Conservation (phyloP, 345 rosid genomes). For the Euphorbia lathyris region DNA sequence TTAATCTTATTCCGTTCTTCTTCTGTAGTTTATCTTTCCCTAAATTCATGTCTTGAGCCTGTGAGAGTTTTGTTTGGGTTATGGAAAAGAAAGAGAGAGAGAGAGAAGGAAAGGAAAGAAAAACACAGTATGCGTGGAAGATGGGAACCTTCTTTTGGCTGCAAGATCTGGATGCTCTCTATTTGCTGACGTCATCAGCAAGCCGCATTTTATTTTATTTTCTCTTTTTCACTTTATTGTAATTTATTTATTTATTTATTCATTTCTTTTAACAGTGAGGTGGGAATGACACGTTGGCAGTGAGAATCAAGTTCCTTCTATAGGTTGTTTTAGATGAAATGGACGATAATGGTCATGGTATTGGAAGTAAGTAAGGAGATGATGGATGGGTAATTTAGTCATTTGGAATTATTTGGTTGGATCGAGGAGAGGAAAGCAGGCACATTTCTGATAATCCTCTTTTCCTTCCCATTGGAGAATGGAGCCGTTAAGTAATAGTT, state of each 20-base stretch:
- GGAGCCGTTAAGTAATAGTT: slow-evolving; percentile 21
- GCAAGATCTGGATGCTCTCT: slow-evolving; percentile 66
- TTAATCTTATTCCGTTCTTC: slow-evolving; percentile 23
- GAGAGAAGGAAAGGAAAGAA: not conserved
- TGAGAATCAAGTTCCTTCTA: slow-evolving; percentile 9
- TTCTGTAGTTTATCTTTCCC: slow-evolving; percentile 26
- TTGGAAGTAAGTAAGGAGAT: not conserved
- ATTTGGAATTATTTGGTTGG: slow-evolving; percentile 16
- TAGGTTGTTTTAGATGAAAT: not conserved
- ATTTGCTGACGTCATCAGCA: slow-evolving; percentile 40
- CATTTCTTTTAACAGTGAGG: not conserved
- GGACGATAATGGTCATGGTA: slow-evolving; percentile 22
- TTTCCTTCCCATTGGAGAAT: not conserved
- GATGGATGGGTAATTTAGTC: slow-evolving; percentile 23
- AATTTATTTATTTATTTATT: no score
- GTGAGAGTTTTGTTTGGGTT: slow-evolving; percentile 1
- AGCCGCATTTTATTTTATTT: slow-evolving; percentile 20
- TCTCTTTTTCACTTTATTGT: not conserved
- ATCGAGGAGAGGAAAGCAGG: slow-evolving; percentile 27
- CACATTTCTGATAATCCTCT: slow-evolving; percentile 21
- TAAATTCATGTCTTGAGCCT: slow-evolving; percentile 44
- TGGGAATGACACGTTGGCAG: slow-evolving; percentile 26
- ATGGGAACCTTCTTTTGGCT: slow-evolving; percentile 54
- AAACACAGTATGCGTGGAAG: slow-evolving; percentile 4
- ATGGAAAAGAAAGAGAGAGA: slow-evolving; percentile 8